phyloP scores from a whole-genome alignment of 805 yeast genomes.

The Candida yuanshanica region DNA sequence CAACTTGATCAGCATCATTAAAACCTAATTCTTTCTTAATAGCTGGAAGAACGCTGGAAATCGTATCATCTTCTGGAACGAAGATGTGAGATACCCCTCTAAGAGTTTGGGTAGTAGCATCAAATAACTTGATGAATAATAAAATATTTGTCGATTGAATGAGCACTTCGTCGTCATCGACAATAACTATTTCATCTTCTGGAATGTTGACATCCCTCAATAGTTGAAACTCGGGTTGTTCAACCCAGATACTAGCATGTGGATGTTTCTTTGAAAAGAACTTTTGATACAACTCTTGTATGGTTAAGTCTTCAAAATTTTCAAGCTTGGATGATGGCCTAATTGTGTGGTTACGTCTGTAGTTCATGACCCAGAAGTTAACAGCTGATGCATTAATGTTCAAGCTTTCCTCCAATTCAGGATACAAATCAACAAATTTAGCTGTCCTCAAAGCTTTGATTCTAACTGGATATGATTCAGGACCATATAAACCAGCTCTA shows the following conservation, averaged over 20 bases:
- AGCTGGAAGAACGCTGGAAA: conserved; percentile 36
- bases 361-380: conserved; percentile 59
- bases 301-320: conserved; percentile 30
- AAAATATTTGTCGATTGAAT: conserved; percentile 25
- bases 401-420: conserved; percentile 40
- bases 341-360: conserved; percentile 64
- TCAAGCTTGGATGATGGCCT: conserved; percentile 48
- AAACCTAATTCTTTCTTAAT: conserved; percentile 39
- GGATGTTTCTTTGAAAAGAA: conserved; percentile 41
- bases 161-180: conserved; percentile 15
- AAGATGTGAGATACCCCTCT: conserved; percentile 59
- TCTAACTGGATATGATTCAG: conserved; percentile 40
- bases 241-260: conserved; percentile 57
- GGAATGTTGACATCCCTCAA: conserved; percentile 17
- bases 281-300: conserved; percentile 47
- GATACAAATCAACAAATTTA: conserved; percentile 44
- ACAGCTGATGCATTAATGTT: conserved; percentile 34
- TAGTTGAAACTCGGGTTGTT: conserved; percentile 39
- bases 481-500: conserved; percentile 41
- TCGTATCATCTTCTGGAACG: conserved; percentile 42
- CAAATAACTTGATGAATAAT: conserved; percentile 62
- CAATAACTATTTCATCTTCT: not conserved
- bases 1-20: conserved; percentile 28
- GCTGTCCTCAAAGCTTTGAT: conserved; percentile 54
- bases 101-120: conserved; percentile 45